A percentile compares a stretch with the other conserved stretches of the same genome.
phyloP scores from a whole-genome alignment of 305 asterid genomes.

The Fraxinus albicans region DNA sequence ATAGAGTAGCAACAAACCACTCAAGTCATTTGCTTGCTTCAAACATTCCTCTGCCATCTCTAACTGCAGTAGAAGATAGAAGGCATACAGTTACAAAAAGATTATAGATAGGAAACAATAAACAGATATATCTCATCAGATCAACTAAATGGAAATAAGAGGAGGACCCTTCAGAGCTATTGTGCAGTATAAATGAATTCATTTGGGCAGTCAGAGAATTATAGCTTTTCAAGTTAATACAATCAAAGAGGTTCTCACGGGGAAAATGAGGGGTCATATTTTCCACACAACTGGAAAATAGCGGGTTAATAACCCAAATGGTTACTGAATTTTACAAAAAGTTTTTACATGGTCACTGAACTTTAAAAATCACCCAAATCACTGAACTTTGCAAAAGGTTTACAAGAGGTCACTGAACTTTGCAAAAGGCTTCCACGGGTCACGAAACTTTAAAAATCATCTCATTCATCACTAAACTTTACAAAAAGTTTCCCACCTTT shows the following conservation, averaged over 20 bases:
- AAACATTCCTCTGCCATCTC: constrained; percentile 94
- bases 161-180: constrained; percentile 14
- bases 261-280: not conserved
- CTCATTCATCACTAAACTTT: too few relatives aligned
- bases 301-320: not conserved
- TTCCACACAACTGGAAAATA: not conserved
- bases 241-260: not conserved
- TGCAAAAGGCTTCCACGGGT: too few relatives aligned
- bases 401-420: too few relatives aligned
- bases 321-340: too few relatives aligned
- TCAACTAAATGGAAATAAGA: constrained; percentile 6
- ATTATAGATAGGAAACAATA: constrained; percentile 17
- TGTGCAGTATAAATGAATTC: constrained; percentile 1
- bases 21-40: constrained; percentile 93
- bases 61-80: constrained; percentile 54
- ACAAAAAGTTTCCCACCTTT: too few relatives aligned
- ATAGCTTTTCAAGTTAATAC: not conserved
- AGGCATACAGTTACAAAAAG: constrained; percentile 18
- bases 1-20: constrained; percentile 88
- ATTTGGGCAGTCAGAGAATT: constrained; percentile 7
- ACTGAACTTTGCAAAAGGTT: too few relatives aligned
- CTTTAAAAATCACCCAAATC: too few relatives aligned
- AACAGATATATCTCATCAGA: constrained; percentile 16
- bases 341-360: too few relatives aligned
- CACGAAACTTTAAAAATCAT: too few relatives aligned